Percentiles rank a stretch among this genome's conserved stretches.
Evolutionary conservation across 2,329 filamentous ascomycete species (phyloP).

Genomic region (Aphanoascus verrucosus): DNA sequence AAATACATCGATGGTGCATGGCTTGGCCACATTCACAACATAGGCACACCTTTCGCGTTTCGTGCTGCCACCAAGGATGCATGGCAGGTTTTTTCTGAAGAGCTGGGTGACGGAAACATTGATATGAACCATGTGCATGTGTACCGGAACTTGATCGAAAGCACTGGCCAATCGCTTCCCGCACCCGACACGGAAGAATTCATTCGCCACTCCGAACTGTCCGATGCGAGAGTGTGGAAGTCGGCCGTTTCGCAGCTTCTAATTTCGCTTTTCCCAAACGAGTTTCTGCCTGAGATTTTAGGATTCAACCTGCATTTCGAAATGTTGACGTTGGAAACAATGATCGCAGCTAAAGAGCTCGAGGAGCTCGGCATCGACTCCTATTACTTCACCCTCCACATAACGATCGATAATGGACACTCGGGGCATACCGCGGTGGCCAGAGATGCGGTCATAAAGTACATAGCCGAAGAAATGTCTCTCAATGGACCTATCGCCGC

Average conservation of each 20-base stretch:
- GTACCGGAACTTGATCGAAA: conserved; percentile 26
- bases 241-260: conserved; percentile 38
- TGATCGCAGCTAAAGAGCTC: conserved; percentile 37
- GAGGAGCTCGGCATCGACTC: conserved; percentile 35
- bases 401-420: conserved; percentile 42
- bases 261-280: conserved; percentile 40
- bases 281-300: conserved; percentile 43
- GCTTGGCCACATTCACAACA: conserved; percentile 38
- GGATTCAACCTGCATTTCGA: conserved; percentile 45
- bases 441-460: conserved; percentile 28
- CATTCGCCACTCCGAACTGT: conserved; percentile 20
- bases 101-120: conserved; percentile 41
- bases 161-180: conserved; percentile 26
- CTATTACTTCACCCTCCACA: conserved; percentile 43
- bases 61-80: conserved; percentile 33
- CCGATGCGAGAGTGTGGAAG: conserved; percentile 32
- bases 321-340: conserved; percentile 30
- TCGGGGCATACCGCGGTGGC: conserved; percentile 43
- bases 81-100: conserved; percentile 43
- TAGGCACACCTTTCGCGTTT: conserved; percentile 35
- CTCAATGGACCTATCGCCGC: conserved; percentile 20
- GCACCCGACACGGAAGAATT: conserved; percentile 25
- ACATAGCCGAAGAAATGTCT: conserved; percentile 27
- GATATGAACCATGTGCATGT: conserved; percentile 38
- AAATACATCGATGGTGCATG: conserved; percentile 43